A percentile compares a stretch with the other conserved stretches of the same genome.
Conservation (phyloP, 371 early-diverging fungal genomes). For the Dichotomocladium elegans region DNA sequence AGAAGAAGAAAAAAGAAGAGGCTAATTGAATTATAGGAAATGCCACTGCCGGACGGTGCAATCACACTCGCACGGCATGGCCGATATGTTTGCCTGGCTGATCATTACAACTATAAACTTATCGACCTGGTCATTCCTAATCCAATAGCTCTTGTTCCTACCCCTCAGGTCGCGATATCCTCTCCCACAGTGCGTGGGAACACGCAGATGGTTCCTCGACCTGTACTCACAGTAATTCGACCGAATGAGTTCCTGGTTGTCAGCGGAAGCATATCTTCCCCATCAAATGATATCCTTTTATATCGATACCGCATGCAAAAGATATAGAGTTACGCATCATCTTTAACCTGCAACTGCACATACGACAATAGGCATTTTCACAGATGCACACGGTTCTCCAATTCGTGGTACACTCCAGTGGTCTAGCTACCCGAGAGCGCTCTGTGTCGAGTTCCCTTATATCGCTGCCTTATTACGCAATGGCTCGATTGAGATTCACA, state of each 20-base stretch:
- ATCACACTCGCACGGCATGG: constrained; percentile 50
- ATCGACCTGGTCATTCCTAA: constrained; percentile 49
- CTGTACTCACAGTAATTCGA: constrained; percentile 59
- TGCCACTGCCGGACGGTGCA: constrained; percentile 63
- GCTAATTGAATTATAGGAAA: constrained; percentile 42
- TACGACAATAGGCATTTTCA: constrained; percentile 70
- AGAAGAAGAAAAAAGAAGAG: not conserved
- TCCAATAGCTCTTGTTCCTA: constrained; percentile 59
- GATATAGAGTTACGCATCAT: not conserved
- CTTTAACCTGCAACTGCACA: constrained; percentile 9
- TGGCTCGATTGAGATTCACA: constrained; percentile 72
- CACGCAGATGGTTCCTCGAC: constrained; percentile 38
- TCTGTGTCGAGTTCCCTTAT: constrained; percentile 77
- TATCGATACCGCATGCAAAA: constrained; percentile 1
- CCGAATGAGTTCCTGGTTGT: constrained; percentile 73
- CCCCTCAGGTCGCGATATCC: constrained; percentile 30
- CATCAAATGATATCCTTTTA: constrained; percentile 39
- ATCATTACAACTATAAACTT: constrained; percentile 60
- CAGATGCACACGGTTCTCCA: constrained; percentile 66
- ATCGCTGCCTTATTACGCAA: constrained; percentile 68
- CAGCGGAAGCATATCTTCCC: constrained; percentile 43
- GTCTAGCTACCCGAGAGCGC: constrained; percentile 65
- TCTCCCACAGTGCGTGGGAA: constrained; percentile 34
- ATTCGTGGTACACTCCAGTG: constrained; percentile 78
- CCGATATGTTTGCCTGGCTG: constrained; percentile 62